Evolutionary conservation across 345 rosid genomes (phyloP), one percentile per base, ranked within the genome.

Genomic region (Linum tenue): DNA sequence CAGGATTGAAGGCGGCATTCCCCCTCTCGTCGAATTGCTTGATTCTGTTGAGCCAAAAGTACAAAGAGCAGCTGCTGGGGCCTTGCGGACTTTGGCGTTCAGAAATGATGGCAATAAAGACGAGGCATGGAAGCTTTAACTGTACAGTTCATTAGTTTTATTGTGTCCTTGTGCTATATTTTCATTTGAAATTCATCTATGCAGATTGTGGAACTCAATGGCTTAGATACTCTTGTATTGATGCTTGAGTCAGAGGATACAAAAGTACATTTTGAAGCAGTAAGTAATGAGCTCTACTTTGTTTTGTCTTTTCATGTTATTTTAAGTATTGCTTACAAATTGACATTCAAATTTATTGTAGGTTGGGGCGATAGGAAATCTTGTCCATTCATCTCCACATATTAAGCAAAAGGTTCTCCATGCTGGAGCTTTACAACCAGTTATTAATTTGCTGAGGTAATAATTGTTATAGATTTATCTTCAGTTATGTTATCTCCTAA

Each of bases 11-110:
- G 60, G 95, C 16, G 99, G 97, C 59, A 91, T 94, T 72, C 99
- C 96, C 35, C 97, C 99, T 60, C 86, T 94, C 4, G 99, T 91
- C 31, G 97, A 91, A 71, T 81, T 94, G 82, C 96, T 94, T 68
- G 95, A 87, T 67, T 89, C 83, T 78, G 67, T 81, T 63, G 99
- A 88, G 68, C 71, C 87, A 38, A 94, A 94, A 75, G 97, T 94
- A 75, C 97, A 94, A 75, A 89, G 99, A 83, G 96, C 99, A 72
- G 92, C 99, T 71, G 99, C 96, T 53, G 99, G 97, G 66, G 96
- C 99, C 56, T 69, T 94, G 74, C 83, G 99, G 68, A 94, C 99
- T 56, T 78, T 94, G 76, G 99, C 97, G 50, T 94, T 90, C 80
- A 94, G 91, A 78, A 94, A 94, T 17, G 96, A 94, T 71, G 95